Percentiles rank a stretch among this genome's conserved stretches.
Conservation (phyloP, 176 grass and related monocot genomes). For the Leersia perrieri region DNA sequence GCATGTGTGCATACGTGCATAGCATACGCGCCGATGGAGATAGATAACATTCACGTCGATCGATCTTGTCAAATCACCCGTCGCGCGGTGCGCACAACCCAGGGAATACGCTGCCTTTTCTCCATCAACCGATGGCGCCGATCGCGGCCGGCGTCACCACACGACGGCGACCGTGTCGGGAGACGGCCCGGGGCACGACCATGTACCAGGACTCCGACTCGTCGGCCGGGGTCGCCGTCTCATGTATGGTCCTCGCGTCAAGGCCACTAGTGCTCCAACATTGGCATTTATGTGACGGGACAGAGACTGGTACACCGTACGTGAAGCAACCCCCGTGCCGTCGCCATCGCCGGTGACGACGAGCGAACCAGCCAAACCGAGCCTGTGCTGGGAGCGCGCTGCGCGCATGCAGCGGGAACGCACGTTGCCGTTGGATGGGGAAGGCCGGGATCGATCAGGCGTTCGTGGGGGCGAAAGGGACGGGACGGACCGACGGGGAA, state of each 20-base stretch:
- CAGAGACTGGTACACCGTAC: constrained; percentile 14
- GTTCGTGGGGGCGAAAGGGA: constrained; percentile 9
- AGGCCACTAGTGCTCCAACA: constrained; percentile 22
- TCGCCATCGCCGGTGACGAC: background rate
- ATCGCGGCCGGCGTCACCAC: background rate
- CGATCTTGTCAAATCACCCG: background rate
- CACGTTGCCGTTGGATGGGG: background rate
- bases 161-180: constrained; percentile 43
- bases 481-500: background rate
- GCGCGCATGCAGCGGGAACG: background rate
- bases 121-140: background rate
- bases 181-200: constrained; percentile 30
- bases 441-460: background rate
- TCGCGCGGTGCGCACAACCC: background rate
- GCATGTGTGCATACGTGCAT: background rate
- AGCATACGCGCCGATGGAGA: background rate
- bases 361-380: background rate
- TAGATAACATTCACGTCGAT: constrained; percentile 1
- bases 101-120: background rate
- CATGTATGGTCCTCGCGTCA: constrained; percentile 47
- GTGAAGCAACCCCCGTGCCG: background rate
- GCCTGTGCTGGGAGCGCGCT: background rate
- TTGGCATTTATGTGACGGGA: background rate
- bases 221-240: constrained; percentile 32
- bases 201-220: constrained; percentile 41